Conservation (phyloP, 179 eudicot species). For the Actinidia arguta region DNA sequence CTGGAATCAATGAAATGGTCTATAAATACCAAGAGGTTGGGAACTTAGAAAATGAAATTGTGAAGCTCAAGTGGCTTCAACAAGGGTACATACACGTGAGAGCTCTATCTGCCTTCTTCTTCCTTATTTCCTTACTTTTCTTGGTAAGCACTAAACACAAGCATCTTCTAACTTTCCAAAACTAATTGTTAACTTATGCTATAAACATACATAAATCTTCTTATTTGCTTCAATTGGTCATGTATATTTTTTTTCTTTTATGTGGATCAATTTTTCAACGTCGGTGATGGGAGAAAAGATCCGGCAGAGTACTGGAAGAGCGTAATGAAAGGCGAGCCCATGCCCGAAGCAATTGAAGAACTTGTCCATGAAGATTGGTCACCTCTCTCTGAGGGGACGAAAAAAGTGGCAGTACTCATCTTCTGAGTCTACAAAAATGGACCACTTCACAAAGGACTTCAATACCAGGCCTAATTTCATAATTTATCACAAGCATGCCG, state of each 20-base stretch:
- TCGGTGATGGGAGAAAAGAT: constrained; percentile 45
- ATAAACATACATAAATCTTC: no score
- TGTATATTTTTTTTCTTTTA: background rate
- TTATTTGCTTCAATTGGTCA: no score
- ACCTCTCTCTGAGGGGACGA: constrained; percentile 1
- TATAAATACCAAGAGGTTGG: constrained; percentile 30
- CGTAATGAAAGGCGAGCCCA: constrained; percentile 56
- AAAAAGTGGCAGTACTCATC: background rate
- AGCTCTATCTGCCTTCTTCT: constrained; percentile 34
- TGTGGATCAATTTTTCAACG: constrained; percentile 30
- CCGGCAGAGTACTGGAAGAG: constrained; percentile 60
- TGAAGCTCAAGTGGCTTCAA: background rate
- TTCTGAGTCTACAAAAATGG: constrained; percentile 7
- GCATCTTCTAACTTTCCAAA: background rate
- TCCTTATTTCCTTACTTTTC: constrained; percentile 31
- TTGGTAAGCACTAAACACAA: constrained; percentile 24
- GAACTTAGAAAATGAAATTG: background rate
- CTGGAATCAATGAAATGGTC: no score
- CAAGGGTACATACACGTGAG: constrained; percentile 41
- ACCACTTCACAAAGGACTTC: constrained; percentile 47
- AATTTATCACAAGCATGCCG: constrained; percentile 42
- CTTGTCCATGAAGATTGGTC: constrained; percentile 33
- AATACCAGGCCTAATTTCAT: constrained; percentile 45
- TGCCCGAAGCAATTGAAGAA: constrained; percentile 54
- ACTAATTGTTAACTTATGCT: background rate